Percentiles rank a stretch among this genome's conserved stretches.
Evolutionary conservation across 2,329 filamentous ascomycete genomes (phyloP).

Genomic region (Alternaria hordeiaustralica): DNA sequence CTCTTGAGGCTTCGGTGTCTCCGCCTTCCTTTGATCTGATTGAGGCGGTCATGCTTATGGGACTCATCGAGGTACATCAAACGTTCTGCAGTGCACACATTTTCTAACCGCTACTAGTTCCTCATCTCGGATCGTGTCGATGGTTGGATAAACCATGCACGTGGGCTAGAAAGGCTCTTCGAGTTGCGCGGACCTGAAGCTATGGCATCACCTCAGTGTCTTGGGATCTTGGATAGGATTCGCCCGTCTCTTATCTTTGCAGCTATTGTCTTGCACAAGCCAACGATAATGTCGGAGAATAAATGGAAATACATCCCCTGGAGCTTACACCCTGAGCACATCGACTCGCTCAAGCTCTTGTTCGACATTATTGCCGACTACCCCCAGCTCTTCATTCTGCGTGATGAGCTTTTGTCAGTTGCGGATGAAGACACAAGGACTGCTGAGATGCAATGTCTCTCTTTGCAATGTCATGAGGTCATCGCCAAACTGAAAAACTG

Average conservation of each 20-base stretch:
- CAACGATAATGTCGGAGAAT: not conserved
- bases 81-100: not conserved
- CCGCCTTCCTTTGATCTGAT: not conserved
- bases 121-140: not conserved
- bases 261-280: constrained; percentile 1
- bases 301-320: not conserved
- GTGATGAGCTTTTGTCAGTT: not conserved
- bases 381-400: not conserved
- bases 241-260: constrained; percentile 1
- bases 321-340: not conserved
- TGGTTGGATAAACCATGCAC: constrained; percentile 5
- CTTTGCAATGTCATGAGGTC: not conserved
- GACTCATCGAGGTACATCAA: not conserved
- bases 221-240: not conserved
- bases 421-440: not conserved
- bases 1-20: not conserved
- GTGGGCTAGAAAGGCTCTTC: constrained; percentile 1
- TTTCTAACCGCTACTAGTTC: not conserved
- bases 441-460: not conserved
- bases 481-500: not conserved
- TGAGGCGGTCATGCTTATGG: not conserved
- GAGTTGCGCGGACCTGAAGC: not conserved
- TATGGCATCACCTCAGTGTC: not conserved
- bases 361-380: constrained; percentile 5
- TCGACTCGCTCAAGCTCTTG: not conserved